A percentile compares a stretch with the other conserved stretches of the same genome.
Conservation (phyloP, 164 flowering plant species). For the Houttuynia cordata region DNA sequence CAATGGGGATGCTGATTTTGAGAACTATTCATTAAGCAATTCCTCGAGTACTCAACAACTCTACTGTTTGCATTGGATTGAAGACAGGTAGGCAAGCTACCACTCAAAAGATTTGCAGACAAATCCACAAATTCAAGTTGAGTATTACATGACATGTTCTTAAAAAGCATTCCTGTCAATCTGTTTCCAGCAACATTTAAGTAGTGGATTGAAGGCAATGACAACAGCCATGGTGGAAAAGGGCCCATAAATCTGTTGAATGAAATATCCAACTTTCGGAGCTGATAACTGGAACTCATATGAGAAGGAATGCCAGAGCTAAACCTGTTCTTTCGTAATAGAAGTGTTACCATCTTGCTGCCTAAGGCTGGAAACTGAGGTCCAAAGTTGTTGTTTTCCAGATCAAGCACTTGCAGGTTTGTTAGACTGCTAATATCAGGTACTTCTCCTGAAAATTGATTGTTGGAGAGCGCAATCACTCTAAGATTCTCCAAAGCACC, state of each 20-base stretch:
- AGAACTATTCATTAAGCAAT: constrained; percentile 42
- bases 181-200: constrained; percentile 54
- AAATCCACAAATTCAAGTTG: constrained; percentile 55
- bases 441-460: constrained; percentile 58
- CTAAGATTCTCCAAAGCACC: constrained; percentile 47
- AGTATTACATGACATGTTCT: constrained; percentile 47
- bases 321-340: constrained; percentile 67
- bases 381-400: constrained; percentile 63
- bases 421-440: constrained; percentile 71
- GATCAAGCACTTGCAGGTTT: constrained; percentile 82
- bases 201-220: constrained; percentile 61
- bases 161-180: constrained; percentile 70
- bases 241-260: constrained; percentile 76
- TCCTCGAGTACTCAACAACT: constrained; percentile 37
- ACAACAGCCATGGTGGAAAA: constrained; percentile 43
- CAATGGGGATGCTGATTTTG: constrained; percentile 52
- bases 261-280: constrained; percentile 61
- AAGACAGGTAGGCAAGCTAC: constrained; percentile 63
- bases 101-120: constrained; percentile 76
- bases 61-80: constrained; percentile 23
- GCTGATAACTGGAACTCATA: constrained; percentile 55
- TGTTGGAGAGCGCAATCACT: constrained; percentile 57
- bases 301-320: constrained; percentile 51
- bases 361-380: constrained; percentile 64
- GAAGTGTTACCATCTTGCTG: constrained; percentile 42